phyloP scores from a whole-genome alignment of 257 asterid genomes.

The Solanum verrucosum region DNA sequence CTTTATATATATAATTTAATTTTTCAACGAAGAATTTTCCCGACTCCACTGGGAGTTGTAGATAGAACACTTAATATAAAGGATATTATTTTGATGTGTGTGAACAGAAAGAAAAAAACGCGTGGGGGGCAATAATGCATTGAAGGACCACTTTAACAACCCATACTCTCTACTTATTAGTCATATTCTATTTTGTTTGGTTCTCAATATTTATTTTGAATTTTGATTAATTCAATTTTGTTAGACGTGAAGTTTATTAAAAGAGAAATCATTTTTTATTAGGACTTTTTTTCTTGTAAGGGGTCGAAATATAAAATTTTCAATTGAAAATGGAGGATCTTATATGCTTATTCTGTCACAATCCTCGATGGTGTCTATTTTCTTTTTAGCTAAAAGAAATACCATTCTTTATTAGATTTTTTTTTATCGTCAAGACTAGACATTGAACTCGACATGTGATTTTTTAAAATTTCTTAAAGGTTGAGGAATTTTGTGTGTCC shows the following conservation, averaged over 20 bases:
- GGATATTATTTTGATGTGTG: not conserved
- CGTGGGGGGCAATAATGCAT: not conserved
- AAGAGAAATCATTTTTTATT: rapidly evolving
- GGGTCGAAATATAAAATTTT: not conserved
- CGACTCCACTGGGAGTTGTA: not conserved
- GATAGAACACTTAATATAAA: not conserved
- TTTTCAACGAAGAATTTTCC: not conserved
- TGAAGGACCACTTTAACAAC: not conserved
- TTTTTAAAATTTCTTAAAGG: not conserved
- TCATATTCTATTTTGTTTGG: not conserved
- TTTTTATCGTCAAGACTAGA: too few species aligned
- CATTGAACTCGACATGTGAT: too few species aligned
- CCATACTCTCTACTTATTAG: not conserved
- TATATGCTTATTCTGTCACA: not conserved
- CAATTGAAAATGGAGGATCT: not conserved
- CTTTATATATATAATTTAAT: not conserved
- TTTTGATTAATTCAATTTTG: not conserved
- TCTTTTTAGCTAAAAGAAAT: too few species aligned
- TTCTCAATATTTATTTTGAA: not conserved
- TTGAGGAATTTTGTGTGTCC: not conserved
- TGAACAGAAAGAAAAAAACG: not conserved
- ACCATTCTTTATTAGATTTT: too few species aligned
- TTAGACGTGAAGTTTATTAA: rapidly evolving
- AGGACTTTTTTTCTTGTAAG: not conserved
- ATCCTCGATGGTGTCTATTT: not conserved